Evolutionary conservation across 352 stramenopile species (phyloP).

Genomic region (Pythium utonaiense): DNA sequence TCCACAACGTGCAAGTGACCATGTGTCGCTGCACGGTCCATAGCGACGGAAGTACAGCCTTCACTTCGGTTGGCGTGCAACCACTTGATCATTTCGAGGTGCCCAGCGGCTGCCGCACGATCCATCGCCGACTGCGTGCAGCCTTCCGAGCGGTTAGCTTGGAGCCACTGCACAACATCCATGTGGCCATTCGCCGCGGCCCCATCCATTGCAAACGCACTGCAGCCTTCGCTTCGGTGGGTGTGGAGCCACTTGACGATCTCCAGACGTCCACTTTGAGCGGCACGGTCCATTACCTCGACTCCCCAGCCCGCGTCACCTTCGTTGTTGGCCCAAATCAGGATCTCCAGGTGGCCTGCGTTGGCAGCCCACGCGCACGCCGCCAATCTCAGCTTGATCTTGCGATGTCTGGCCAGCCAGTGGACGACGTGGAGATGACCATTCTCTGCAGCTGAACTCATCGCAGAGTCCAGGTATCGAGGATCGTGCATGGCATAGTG

Average conservation of each 20-base stretch:
- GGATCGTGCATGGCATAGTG: constrained; percentile 18
- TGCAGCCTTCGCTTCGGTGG: constrained; percentile 13
- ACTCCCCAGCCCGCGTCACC: constrained; percentile 17
- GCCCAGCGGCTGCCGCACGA: constrained; percentile 8
- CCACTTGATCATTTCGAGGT: constrained; percentile 15
- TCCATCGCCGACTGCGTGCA: constrained; percentile 21
- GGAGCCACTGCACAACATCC: constrained; percentile 20
- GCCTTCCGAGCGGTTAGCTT: constrained; percentile 12
- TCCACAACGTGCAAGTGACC: constrained; percentile 9
- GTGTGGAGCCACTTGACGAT: constrained; percentile 21
- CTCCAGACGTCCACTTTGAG: constrained; percentile 11
- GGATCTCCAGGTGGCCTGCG: constrained; percentile 18
- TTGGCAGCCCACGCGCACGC: constrained; percentile 12
- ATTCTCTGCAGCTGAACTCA: constrained; percentile 18
- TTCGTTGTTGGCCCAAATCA: constrained; percentile 23
- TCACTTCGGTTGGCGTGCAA: constrained; percentile 14
- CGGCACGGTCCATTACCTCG: constrained; percentile 19
- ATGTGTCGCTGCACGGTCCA: constrained; percentile 13
- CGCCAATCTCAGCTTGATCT: constrained; percentile 1
- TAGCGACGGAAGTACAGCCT: constrained; percentile 16
- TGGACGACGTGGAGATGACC: constrained; percentile 16
- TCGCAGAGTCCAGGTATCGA: constrained; percentile 22
- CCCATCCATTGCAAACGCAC: constrained; percentile 18
- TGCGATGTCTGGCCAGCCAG: constrained; percentile 14
- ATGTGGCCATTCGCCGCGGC: constrained; percentile 16